Evolutionary conservation across 1,284 basidiomycete species (phyloP).

Genomic region (Microbotryum intermedium): DNA sequence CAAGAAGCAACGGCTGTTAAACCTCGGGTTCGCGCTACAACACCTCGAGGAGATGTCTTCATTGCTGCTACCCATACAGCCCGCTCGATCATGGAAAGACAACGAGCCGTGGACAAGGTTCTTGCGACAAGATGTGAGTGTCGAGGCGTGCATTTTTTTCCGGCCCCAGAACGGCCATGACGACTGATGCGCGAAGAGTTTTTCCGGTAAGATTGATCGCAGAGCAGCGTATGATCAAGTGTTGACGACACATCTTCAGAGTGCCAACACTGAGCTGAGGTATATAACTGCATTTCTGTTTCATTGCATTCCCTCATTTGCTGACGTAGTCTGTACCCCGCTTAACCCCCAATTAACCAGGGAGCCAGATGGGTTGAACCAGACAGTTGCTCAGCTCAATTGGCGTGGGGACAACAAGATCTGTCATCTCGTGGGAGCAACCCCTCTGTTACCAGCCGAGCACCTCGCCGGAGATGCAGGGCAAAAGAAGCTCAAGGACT

Average conservation of each 20-base stretch:
- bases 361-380: constrained; percentile 10
- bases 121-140: constrained; percentile 18
- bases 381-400: constrained; percentile 48
- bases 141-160: neutral
- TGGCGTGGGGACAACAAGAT: constrained; percentile 51
- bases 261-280: constrained; percentile 20
- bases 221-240: constrained; percentile 4
- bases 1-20: constrained; percentile 12
- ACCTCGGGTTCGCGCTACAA: constrained; percentile 9
- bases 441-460: constrained; percentile 41
- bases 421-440: constrained; percentile 51
- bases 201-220: constrained; percentile 1
- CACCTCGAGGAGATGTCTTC: constrained; percentile 14
- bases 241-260: constrained; percentile 18
- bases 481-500: neutral
- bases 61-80: constrained; percentile 26
- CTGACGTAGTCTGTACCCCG: too few relatives aligned
- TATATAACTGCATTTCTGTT: neutral
- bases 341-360: too few relatives aligned
- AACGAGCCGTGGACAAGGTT: constrained; percentile 7
- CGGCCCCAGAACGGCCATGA: neutral
- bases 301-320: neutral
- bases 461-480: neutral
- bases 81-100: neutral
- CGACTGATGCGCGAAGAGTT: neutral